These are phyloP conservation scores for Chlorella variabilis DNA, from an alignment of 163 green algal species.

Conservation along the genomic window DNA sequence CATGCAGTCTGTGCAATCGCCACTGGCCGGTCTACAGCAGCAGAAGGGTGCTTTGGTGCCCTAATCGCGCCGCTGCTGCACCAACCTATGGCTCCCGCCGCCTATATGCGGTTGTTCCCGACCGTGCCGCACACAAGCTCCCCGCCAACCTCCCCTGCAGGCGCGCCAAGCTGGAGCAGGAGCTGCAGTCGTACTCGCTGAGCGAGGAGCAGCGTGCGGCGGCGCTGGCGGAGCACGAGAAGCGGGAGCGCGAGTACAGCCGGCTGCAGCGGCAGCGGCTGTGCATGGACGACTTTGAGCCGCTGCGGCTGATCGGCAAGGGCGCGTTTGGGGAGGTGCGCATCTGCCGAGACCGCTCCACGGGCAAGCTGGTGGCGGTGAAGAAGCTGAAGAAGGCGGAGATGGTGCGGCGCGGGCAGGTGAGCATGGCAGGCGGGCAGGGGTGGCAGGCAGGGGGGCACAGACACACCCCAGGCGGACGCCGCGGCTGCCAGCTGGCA, in stretches of 20 bases:
- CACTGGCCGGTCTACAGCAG: too few relatives aligned
- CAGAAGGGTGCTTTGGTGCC: too few relatives aligned
- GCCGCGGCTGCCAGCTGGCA: too few relatives aligned
- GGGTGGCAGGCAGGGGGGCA: too few relatives aligned
- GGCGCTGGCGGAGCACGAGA: constrained; percentile 72
- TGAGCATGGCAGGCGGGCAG: constrained; percentile 27
- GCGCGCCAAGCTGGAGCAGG: constrained; percentile 63
- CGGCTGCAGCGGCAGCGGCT: constrained; percentile 86
- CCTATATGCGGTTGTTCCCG: too few relatives aligned
- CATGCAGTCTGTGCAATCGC: too few relatives aligned
- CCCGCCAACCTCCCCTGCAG: too few relatives aligned
- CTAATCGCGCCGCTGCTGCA: not conserved
- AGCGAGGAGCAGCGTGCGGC: constrained; percentile 49
- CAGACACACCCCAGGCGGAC: too few relatives aligned
- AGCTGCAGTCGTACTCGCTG: constrained; percentile 65
- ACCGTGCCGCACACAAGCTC: too few relatives aligned
- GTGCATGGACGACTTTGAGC: constrained; percentile 92
- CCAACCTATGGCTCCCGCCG: too few relatives aligned
- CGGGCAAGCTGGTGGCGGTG: constrained; percentile 92
- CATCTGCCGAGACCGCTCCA: constrained; percentile 86
- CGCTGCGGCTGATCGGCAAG: constrained; percentile 95
- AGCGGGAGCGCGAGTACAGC: constrained; percentile 83
- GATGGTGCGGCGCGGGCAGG: constrained; percentile 95
- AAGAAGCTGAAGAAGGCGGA: constrained; percentile 98
- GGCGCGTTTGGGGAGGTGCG: constrained; percentile 98